Conservation (phyloP, 768 basidiomycete genomes). For the Dictyophora rubrovolvata region DNA sequence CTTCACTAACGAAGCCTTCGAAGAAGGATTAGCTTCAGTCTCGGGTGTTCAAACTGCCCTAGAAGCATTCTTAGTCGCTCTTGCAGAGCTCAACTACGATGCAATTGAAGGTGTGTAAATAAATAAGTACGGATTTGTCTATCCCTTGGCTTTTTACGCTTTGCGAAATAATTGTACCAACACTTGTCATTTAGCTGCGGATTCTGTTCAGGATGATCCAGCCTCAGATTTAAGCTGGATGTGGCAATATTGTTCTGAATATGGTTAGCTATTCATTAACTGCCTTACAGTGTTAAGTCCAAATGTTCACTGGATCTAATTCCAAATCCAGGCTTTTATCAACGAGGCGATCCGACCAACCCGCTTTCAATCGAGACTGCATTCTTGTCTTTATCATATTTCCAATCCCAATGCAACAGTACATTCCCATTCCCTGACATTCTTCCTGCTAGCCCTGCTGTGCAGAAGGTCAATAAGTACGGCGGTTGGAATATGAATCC, state of each 20-base stretch:
- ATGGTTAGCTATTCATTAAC: conserved; percentile 21
- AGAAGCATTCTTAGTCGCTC: conserved; percentile 30
- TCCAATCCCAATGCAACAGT: conserved; percentile 35
- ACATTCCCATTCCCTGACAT: conserved; percentile 32
- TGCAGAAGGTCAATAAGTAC: conserved; percentile 37
- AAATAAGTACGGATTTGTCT: neutral
- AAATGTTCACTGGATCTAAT: neutral
- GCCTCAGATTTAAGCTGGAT: conserved; percentile 38
- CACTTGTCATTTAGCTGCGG: neutral
- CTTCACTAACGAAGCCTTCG: conserved; percentile 26
- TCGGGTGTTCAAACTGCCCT: conserved; percentile 25
- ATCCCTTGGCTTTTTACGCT: neutral
- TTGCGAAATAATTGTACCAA: neutral
- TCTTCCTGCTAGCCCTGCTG: conserved; percentile 31
- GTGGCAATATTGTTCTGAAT: conserved; percentile 46
- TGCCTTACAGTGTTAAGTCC: neutral
- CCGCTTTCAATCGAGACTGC: conserved; percentile 39
- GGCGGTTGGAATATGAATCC: conserved; percentile 44
- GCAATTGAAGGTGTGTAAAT: conserved; percentile 25
- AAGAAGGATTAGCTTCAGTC: conserved; percentile 28
- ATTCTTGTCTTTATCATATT: conserved; percentile 33
- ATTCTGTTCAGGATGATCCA: conserved; percentile 28
- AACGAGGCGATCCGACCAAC: conserved; percentile 36
- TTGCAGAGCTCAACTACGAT: conserved; percentile 37
- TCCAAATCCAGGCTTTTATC: conserved; percentile 32